Base-by-base conservation (phyloP, 768 basidiomycete species). In the Mycena polygramma region DNA sequence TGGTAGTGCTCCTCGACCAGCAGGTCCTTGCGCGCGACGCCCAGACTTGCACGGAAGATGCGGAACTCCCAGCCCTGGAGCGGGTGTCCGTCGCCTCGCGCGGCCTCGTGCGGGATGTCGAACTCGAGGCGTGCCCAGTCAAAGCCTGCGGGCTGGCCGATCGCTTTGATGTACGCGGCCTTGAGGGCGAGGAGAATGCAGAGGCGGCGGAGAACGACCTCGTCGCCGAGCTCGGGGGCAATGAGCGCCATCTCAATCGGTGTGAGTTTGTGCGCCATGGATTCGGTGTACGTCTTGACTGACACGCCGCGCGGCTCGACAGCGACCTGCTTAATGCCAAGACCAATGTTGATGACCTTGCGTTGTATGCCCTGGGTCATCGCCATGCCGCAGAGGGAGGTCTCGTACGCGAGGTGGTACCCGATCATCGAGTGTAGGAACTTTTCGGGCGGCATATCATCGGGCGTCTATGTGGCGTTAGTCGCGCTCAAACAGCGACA, bases 11-110 rank as follows among this genome's bases (percentile, higher is more conserved):
- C 92, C 71, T 90, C 86, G 49, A 89, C 82, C 49, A 92, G 81
- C 35, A 84, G 74, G 17, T 87, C 86, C 41, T 83, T 80, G 10
- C 91, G 85, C 15, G 88, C 88, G 4, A 94, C 90, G 19, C 91
- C 92, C 19, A 95, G 86, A 63, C 89, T 88, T 17, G 92, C 88
- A 66, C 86, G 87, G 86, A 92, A 96, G 49, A 95, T 83, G 10
- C 94, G 88, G 80, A 96, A 95, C 78, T 96, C 94, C 94, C 94
- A 96, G 0, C 94, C 94, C 22, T 85, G 83, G 0, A 95, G 83
- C 2, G 88, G 87, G 52, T 88, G 86, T 7, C 89, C 89, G 77
- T 95, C 94, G 2, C 91, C 92, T 1, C 81, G 84, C 9, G 91
- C 92, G 4, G 80, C 84, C 70, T 88, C 82, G 45, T 86, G 86